Conservation (phyloP, 2,329 filamentous ascomycete genomes). For the Rhynchosporium agropyri region DNA sequence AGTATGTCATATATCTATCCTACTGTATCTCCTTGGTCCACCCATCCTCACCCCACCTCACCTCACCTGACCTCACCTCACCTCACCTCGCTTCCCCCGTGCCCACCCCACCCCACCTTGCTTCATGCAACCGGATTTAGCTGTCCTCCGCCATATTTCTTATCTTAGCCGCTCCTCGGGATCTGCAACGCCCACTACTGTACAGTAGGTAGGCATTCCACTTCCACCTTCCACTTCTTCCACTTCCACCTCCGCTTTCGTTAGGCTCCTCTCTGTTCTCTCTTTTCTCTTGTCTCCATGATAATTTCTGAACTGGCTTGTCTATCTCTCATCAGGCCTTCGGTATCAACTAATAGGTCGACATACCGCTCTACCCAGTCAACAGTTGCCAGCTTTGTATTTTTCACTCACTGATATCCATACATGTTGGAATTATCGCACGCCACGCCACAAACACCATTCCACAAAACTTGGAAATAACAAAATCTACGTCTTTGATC, state of each 20-base stretch:
- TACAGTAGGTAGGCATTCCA: background rate
- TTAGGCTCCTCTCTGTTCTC: background rate
- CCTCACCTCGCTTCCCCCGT: background rate
- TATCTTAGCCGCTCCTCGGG: slow-evolving; percentile 17
- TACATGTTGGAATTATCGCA: slow-evolving; percentile 29
- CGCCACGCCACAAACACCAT: slow-evolving; percentile 26
- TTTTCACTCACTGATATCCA: slow-evolving; percentile 22
- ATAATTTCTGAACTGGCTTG: background rate
- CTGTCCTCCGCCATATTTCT: slow-evolving; percentile 2
- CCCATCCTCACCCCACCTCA: background rate
- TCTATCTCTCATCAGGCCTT: background rate
- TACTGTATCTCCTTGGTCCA: background rate
- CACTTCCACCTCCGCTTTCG: background rate
- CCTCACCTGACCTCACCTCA: background rate
- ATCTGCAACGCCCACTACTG: background rate
- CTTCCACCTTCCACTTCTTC: background rate
- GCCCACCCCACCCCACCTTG: background rate
- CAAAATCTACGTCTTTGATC: slow-evolving; percentile 4
- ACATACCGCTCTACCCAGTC: background rate
- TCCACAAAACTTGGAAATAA: slow-evolving; percentile 32
- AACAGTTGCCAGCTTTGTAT: background rate
- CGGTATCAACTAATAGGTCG: background rate
- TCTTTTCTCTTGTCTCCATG: background rate
- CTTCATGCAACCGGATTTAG: slow-evolving; percentile 11
- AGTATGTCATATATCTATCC: too few relatives aligned